Percentiles rank a stretch among this genome's conserved stretches.
phyloP scores from a whole-genome alignment of 106 monocot species.

The Platanthera zijinensis region DNA sequence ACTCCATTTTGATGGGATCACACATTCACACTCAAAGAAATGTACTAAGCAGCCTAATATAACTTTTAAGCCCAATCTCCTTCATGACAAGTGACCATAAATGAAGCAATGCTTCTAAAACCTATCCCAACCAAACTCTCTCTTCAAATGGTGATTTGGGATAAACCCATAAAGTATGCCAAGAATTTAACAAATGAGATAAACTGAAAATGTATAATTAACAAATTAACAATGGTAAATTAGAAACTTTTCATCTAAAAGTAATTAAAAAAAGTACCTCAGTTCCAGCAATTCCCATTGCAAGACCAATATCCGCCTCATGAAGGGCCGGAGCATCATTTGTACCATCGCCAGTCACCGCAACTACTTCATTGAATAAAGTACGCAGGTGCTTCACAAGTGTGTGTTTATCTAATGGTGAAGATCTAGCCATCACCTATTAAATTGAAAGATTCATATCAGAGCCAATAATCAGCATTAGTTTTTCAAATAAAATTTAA shows the following conservation, averaged over 20 bases:
- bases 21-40: not conserved
- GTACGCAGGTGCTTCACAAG: conserved; percentile 34
- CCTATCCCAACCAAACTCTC: not conserved
- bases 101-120: not conserved
- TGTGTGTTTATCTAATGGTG: conserved; percentile 44
- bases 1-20: not conserved
- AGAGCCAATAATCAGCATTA: not conserved
- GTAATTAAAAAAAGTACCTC: conserved; percentile 26
- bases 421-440: conserved; percentile 55
- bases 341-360: conserved; percentile 63
- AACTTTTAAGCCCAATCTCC: not conserved
- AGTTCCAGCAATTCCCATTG: conserved; percentile 60
- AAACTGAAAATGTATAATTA: not conserved
- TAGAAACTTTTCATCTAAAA: not conserved
- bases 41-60: not conserved
- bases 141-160: not conserved
- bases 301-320: conserved; percentile 50
- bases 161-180: too few species aligned
- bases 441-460: not conserved
- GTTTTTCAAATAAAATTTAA: not conserved
- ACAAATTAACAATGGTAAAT: not conserved
- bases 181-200: not conserved
- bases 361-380: conserved; percentile 47
- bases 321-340: conserved; percentile 55
- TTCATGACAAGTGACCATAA: not conserved